A percentile compares a stretch with the other conserved stretches of the same genome.
These are phyloP conservation scores for Zarea fungicola DNA, from an alignment of 2,329 filamentous ascomycete genomes.

Conservation along the genomic window DNA sequence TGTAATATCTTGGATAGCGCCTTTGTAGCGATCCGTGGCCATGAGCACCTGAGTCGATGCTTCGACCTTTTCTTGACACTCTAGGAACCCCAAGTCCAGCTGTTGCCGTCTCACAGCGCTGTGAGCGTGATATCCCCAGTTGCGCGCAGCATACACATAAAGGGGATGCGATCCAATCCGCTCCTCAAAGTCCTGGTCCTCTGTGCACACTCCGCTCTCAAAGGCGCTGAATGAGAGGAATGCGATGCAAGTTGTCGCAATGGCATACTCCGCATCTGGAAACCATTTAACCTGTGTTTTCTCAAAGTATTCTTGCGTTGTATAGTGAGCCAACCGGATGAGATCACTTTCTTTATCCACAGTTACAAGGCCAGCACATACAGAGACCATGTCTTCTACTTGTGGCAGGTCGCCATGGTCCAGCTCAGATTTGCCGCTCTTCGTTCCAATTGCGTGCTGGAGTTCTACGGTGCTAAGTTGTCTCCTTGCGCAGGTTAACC, in stretches of 20 bases:
- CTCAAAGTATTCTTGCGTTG: slow-evolving; percentile 1
- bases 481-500: slow-evolving; percentile 32
- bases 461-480: slow-evolving; percentile 30
- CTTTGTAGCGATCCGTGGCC: no score
- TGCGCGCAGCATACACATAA: not conserved
- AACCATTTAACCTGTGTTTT: not conserved
- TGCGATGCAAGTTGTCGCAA: not conserved
- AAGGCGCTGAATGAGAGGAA: not conserved
- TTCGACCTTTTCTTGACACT: no score
- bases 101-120: no score
- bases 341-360: slow-evolving; percentile 30
- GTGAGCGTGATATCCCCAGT: not conserved
- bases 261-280: not conserved
- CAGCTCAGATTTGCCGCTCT: slow-evolving; percentile 20
- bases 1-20: no score
- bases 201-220: not conserved
- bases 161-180: not conserved
- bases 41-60: no score
- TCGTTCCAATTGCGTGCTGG: slow-evolving; percentile 34
- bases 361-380: slow-evolving; percentile 34
- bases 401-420: slow-evolving; percentile 29
- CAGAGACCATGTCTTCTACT: slow-evolving; percentile 26
- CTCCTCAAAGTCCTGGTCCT: not conserved
- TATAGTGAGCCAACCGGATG: slow-evolving; percentile 28
- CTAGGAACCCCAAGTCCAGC: no score